These are phyloP conservation scores for Yarrowia deformans DNA, from an alignment of 805 yeast species.

Conservation along the genomic window DNA sequence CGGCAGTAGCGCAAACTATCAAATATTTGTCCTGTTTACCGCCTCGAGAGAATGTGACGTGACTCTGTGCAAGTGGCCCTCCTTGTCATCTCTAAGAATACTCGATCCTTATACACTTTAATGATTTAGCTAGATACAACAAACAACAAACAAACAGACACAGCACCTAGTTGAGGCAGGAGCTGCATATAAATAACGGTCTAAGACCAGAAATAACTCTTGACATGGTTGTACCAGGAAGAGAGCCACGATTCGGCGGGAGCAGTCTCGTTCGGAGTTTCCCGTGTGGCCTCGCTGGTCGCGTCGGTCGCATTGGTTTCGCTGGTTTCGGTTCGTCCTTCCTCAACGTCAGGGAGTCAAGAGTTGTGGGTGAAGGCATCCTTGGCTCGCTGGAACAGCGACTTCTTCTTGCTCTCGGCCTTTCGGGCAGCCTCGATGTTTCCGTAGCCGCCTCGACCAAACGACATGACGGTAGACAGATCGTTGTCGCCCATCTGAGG, in stretches of 20 bases:
- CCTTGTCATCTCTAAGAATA: background rate
- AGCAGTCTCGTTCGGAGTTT: background rate
- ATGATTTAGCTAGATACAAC: constrained; percentile 14
- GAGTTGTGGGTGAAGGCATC: constrained; percentile 51
- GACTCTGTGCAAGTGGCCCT: background rate
- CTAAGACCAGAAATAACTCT: constrained; percentile 21
- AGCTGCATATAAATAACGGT: constrained; percentile 27
- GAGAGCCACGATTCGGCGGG: constrained; percentile 1
- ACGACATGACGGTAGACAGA: constrained; percentile 54
- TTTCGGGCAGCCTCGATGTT: constrained; percentile 54
- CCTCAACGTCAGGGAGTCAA: constrained; percentile 1
- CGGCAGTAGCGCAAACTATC: background rate
- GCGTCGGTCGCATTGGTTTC: background rate
- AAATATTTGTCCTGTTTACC: background rate
- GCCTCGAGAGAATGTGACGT: background rate
- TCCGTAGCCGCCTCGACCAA: constrained; percentile 74
- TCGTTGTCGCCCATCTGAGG: constrained; percentile 52
- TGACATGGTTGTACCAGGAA: constrained; percentile 15
- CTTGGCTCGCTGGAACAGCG: constrained; percentile 59
- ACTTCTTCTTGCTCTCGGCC: constrained; percentile 50
- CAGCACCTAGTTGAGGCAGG: background rate
- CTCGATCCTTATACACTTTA: constrained; percentile 9
- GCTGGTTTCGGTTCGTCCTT: background rate
- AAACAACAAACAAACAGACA: background rate
- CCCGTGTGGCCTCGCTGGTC: constrained; percentile 1